A percentile compares a stretch with the other conserved stretches of the same genome.
These are phyloP conservation scores for Neurospora africana DNA, from an alignment of 495 filamentous ascomycete species.

Conservation along the genomic window DNA sequence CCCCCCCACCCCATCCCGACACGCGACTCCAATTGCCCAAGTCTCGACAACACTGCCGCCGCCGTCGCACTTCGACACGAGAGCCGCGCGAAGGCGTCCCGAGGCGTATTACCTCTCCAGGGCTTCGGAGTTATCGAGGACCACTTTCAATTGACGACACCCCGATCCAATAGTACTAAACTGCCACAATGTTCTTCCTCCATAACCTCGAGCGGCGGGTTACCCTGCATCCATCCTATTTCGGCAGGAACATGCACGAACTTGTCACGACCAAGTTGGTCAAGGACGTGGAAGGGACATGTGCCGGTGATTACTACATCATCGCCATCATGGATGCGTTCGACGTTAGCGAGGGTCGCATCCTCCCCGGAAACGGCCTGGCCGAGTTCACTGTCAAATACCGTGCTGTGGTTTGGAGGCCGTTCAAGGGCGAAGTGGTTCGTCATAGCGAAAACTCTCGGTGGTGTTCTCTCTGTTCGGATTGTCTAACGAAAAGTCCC, in stretches of 20 bases:
- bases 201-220: constrained; percentile 89
- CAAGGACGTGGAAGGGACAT: constrained; percentile 86
- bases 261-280: constrained; percentile 77
- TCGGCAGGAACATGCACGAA: constrained; percentile 80
- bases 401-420: constrained; percentile 91
- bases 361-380: constrained; percentile 77
- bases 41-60: neutral
- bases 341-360: constrained; percentile 81
- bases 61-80: neutral
- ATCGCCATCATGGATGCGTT: constrained; percentile 93
- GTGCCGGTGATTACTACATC: constrained; percentile 87
- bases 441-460: constrained; percentile 19
- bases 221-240: constrained; percentile 91
- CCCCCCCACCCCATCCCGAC: neutral
- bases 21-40: neutral
- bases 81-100: neutral
- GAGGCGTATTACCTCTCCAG: neutral
- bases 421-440: constrained; percentile 94
- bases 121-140: neutral
- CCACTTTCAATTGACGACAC: neutral
- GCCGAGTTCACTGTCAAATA: constrained; percentile 94
- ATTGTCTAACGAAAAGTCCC: constrained; percentile 10
- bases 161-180: neutral
- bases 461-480: neutral
- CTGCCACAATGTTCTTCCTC: constrained; percentile 80